These are phyloP conservation scores for Basipetospora chlamydospora DNA, from an alignment of 2,329 filamentous ascomycete genomes.

Conservation along the genomic window DNA sequence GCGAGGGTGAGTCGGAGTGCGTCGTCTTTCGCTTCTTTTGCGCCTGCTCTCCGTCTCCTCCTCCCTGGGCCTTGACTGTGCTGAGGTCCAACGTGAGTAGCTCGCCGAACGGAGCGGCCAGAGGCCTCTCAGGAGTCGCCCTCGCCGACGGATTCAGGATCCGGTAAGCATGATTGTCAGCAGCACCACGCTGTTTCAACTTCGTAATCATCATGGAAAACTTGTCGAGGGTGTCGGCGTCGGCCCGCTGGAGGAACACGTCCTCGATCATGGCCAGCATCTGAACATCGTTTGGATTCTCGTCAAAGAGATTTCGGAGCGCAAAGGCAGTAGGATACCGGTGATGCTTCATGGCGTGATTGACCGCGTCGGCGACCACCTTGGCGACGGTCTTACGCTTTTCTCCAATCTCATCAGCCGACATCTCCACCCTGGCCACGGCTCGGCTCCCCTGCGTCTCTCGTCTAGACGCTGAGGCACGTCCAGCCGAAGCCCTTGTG, in stretches of 20 bases:
- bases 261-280: constrained; percentile 44
- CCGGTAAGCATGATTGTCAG: constrained; percentile 26
- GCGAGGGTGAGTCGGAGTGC: constrained; percentile 10
- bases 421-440: no score
- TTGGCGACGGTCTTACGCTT: constrained; percentile 28
- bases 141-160: background rate
- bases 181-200: constrained; percentile 43
- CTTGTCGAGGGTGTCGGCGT: constrained; percentile 31
- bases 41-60: constrained; percentile 15
- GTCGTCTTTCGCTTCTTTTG: constrained; percentile 22
- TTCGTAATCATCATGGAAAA: constrained; percentile 35
- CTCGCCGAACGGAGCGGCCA: constrained; percentile 32
- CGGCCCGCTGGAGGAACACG: constrained; percentile 43
- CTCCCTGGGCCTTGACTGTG: constrained; percentile 11
- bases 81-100: constrained; percentile 28
- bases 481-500: background rate
- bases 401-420: no score
- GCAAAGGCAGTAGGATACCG: constrained; percentile 50
- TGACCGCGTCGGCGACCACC: constrained; percentile 42
- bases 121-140: constrained; percentile 26
- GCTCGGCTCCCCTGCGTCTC: no score
- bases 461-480: no score
- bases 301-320: constrained; percentile 44
- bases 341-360: constrained; percentile 39
- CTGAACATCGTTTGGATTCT: constrained; percentile 32